Evolutionary conservation across 495 filamentous ascomycete genomes (phyloP).

Genomic region (Patellaria atrata): DNA sequence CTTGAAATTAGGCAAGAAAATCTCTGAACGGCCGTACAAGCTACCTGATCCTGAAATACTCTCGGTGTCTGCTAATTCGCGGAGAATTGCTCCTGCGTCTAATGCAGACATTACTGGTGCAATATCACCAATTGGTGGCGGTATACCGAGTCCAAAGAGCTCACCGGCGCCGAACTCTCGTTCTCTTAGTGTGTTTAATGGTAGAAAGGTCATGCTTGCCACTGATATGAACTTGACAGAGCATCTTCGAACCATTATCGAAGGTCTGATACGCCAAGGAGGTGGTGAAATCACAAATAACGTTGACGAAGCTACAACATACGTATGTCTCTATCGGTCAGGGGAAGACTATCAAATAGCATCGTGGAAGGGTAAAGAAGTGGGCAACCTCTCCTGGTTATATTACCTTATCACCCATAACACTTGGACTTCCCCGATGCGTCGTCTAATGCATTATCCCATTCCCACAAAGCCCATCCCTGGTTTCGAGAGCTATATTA

Average conservation of each 20-base stretch:
- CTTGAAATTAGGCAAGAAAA: constrained; percentile 73
- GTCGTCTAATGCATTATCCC: constrained; percentile 79
- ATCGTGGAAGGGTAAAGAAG: constrained; percentile 56
- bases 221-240: constrained; percentile 55
- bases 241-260: constrained; percentile 51
- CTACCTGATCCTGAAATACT: constrained; percentile 74
- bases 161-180: constrained; percentile 20
- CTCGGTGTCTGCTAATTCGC: no score
- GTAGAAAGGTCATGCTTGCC: constrained; percentile 41
- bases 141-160: constrained; percentile 21
- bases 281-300: constrained; percentile 53
- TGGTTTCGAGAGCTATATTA: constrained; percentile 58
- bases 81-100: no score
- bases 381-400: constrained; percentile 87
- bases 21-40: constrained; percentile 74
- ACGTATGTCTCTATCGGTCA: constrained; percentile 77
- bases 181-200: constrained; percentile 39
- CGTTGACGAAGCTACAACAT: constrained; percentile 60
- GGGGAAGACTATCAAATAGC: constrained; percentile 65
- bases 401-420: constrained; percentile 83
- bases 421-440: constrained; percentile 68
- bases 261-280: constrained; percentile 49
- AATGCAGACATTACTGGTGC: constrained; percentile 60
- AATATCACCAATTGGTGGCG: constrained; percentile 41
- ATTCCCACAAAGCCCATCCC: constrained; percentile 57